phyloP scores from a whole-genome alignment of 495 filamentous ascomycete genomes.

The Neurospora cerealis region DNA sequence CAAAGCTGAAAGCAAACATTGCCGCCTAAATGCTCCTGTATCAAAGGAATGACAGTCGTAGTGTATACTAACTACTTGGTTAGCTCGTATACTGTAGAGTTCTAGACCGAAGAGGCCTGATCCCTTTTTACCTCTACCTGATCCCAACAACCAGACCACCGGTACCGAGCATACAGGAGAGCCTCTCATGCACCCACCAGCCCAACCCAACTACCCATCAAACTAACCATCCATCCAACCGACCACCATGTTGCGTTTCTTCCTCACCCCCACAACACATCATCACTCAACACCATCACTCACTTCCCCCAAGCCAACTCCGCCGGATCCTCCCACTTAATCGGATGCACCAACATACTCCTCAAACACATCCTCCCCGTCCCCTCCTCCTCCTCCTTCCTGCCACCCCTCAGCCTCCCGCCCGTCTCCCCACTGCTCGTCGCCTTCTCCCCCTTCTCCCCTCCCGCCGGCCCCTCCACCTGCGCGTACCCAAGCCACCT shows the following conservation, averaged over 20 bases:
- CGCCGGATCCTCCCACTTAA: constrained; percentile 54
- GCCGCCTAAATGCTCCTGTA: background rate
- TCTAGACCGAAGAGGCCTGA: background rate
- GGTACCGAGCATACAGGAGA: background rate
- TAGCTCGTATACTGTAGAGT: background rate
- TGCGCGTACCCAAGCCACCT: constrained; percentile 82
- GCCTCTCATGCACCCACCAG: background rate
- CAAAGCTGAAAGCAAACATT: background rate
- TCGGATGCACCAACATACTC: constrained; percentile 82
- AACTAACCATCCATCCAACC: background rate
- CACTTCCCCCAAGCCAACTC: constrained; percentile 20
- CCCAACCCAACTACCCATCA: background rate
- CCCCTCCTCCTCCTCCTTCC: constrained; percentile 51
- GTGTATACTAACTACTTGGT: background rate
- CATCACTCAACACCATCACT: no score
- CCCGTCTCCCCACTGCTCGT: constrained; percentile 49
- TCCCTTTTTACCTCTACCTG: background rate
- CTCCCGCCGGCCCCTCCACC: constrained; percentile 22
- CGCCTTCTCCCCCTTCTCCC: constrained; percentile 46
- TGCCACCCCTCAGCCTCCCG: constrained; percentile 48
- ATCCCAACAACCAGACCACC: background rate
- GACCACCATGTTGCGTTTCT: background rate
- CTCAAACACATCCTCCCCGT: constrained; percentile 83
- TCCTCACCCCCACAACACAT: background rate
- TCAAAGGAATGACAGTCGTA: background rate